Base-by-base conservation (phyloP, 202 grass and related monocot species). In the Elaeis oleifera region DNA sequence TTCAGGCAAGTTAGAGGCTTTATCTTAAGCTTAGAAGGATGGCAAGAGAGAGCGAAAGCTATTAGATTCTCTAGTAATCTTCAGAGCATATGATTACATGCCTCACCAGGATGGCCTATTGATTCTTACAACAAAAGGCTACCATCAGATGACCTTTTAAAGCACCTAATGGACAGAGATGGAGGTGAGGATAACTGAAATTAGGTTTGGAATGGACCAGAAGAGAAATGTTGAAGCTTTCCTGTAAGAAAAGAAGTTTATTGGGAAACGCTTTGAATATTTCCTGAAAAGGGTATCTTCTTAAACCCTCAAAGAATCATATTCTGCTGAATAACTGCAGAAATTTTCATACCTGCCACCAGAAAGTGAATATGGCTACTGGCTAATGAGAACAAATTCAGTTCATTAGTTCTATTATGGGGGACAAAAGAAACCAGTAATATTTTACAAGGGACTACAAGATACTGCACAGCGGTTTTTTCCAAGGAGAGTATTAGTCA, bases 221-320 rank as follows among this genome's bases (percentile, higher is more conserved):
- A 44, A 23, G 9, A 68, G 4, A 36, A 68, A 39, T 20, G 23
- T 54, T 54, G 4, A 63, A 67, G 18, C 26, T 49, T 55, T 49
- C 13, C 32, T 57, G 16, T 32, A 49, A 70, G n/a, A 31, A 31
- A 31, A 24, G 20, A 63, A 32, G 16, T 0, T n/a, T 29, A 27
- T 9, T 13, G 16, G 54, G 31, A 9, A 50, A 57, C 29, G 13
- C 39, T 58, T 50, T 19, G 21, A 23, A 24, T 54, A 28, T 54
- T 67, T 53, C 7, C 64, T 18, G 13, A 8, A 20, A 67, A 54
- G 64, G 51, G 4, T 18, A 23, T 62, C 58, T 3, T 24, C 60
- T 48, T 51, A 18, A 71, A 54, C 57, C 31, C 19, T 60, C 23
- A 76, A 51, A 76, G 66, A 65, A 83, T 71, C 69, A 83, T 70